These are phyloP conservation scores for Termitomyces sp. DNA, from an alignment of 768 basidiomycete genomes.

Conservation along the genomic window DNA sequence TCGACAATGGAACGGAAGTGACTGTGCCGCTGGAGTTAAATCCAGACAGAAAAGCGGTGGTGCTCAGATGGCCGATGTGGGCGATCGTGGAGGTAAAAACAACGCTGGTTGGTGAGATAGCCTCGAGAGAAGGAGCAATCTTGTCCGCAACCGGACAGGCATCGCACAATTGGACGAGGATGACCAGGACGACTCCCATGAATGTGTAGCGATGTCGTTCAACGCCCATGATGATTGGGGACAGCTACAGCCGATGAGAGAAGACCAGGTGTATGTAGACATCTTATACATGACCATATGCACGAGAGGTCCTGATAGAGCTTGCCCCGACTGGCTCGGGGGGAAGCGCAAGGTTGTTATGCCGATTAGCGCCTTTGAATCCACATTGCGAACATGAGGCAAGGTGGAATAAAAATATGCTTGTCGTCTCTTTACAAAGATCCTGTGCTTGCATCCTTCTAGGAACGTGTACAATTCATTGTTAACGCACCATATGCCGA, in stretches of 20 bases:
- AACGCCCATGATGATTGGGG: background rate
- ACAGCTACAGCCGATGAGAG: background rate
- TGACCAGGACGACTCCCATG: background rate
- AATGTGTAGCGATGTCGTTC: background rate
- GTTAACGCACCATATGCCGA: conserved; percentile 78
- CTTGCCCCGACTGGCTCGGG: background rate
- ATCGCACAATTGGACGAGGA: background rate
- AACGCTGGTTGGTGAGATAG: background rate
- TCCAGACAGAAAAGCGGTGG: background rate
- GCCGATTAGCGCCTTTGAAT: background rate
- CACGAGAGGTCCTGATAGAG: too few species aligned
- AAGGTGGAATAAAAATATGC: background rate
- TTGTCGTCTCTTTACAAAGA: background rate
- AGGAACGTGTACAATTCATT: conserved; percentile 73
- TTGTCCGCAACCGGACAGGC: background rate
- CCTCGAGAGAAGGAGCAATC: background rate
- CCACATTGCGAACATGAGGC: background rate
- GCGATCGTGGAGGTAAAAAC: too few species aligned
- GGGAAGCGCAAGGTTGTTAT: background rate
- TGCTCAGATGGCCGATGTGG: background rate
- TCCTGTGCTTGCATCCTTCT: background rate
- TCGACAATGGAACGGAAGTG: background rate
- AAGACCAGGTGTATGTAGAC: background rate
- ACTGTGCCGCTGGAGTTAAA: background rate
- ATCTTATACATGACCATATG: background rate